Evolutionary conservation across 495 filamentous ascomycete genomes (phyloP), one percentile per base, ranked within the genome.

Genomic region (Penicillium lividum): DNA sequence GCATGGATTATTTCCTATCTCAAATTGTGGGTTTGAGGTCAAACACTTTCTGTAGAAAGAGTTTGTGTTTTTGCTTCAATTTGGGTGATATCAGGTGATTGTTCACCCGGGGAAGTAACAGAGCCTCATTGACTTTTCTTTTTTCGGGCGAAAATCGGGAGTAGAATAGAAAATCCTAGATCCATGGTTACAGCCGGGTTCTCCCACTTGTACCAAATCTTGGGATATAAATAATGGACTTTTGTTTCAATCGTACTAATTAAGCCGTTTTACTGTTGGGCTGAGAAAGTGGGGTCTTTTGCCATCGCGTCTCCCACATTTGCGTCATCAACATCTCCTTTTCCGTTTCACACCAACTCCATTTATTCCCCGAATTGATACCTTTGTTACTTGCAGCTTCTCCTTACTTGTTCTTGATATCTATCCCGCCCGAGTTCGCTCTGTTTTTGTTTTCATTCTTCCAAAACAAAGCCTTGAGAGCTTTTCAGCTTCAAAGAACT

Each of bases 251-350:
- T 9, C 10, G 13, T 11, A 11, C 13, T 36, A 11, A 36, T 9
- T 36, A 11, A 36, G 33, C 33, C 33, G 33, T 36, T 36, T 9
- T 36, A 7, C 10, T 27, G 44, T 47, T 47, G 44, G 22, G 44
- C 27, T 47, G 28, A 49, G 46, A 15, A 49, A 50, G 54, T 56
- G 54, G 54, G 45, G 57, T 51, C 49, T 56, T 22, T 57, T 57
- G 51, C 51, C 50, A 54, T 43, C 45, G 30, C 22, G 29, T 16
- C 29, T 43, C 56, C 59, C 59, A 59, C 63, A 45, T 63, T 59
- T 60, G 60, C 64, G 64, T 64, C 64, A 66, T 66, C 56, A 48
- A 18, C 8, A 42, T 48, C 51, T 57, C 16, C 46, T 30, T 51
- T 43, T 53, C n/a, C 25, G 43, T 56, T 57, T 55, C 56, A 47